These are phyloP conservation scores for Gentiana dahurica DNA, from an alignment of 257 asterid genomes.

Conservation along the genomic window DNA sequence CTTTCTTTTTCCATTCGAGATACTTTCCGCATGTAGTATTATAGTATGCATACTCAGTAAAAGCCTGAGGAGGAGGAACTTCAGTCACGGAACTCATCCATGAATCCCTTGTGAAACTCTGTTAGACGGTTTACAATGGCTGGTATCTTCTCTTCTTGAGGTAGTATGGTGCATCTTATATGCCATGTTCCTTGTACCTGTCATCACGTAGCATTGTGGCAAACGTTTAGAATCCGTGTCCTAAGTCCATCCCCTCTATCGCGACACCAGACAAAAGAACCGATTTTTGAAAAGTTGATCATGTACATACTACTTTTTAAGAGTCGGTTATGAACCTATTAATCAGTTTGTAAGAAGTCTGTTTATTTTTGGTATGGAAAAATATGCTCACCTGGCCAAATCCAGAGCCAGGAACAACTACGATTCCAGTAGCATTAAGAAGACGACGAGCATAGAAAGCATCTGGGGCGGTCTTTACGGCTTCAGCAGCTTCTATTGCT, in stretches of 20 bases:
- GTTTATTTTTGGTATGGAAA: too few species aligned
- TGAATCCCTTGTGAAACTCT: constrained; percentile 62
- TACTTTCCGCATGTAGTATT: background rate
- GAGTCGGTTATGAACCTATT: too few species aligned
- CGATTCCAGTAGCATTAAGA: constrained; percentile 85
- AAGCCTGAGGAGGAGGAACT: background rate
- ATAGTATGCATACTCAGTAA: background rate
- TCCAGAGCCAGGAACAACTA: constrained; percentile 97
- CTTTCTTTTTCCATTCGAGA: constrained; percentile 5
- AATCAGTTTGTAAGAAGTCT: too few species aligned
- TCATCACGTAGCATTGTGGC: background rate
- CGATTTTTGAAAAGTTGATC: too few species aligned
- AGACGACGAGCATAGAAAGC: constrained; percentile 62
- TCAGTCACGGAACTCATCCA: constrained; percentile 67
- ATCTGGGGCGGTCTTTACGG: constrained; percentile 62
- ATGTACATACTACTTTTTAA: too few species aligned
- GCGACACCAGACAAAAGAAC: too few species aligned
- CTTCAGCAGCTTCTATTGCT: constrained; percentile 80
- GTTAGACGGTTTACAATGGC: constrained; percentile 68
- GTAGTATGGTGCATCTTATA: constrained; percentile 87
- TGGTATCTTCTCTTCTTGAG: constrained; percentile 84
- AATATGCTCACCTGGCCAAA: constrained; percentile 61
- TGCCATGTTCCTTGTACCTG: constrained; percentile 92
- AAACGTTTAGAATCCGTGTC: background rate
- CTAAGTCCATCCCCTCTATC: too few species aligned